phyloP scores from a whole-genome alignment of 495 filamentous ascomycete species.

The Hyphodiscus hymeniophilus region DNA sequence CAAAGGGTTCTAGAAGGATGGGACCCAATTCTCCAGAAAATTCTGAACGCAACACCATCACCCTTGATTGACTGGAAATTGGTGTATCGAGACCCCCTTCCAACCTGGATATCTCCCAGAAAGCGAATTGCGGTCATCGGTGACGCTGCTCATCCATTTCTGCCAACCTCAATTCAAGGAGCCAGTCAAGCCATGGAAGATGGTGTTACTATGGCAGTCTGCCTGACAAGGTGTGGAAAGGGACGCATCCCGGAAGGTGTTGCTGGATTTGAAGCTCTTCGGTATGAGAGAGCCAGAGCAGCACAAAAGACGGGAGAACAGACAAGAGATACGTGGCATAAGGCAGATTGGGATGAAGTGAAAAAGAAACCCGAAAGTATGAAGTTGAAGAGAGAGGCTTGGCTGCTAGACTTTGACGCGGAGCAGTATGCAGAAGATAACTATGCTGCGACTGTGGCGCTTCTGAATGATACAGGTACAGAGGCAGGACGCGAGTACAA shows the following conservation, averaged over 20 bases:
- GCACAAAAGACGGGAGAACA: slow-evolving; percentile 52
- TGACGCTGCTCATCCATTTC: slow-evolving; percentile 66
- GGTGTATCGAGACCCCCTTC: slow-evolving; percentile 60
- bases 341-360: slow-evolving; percentile 48
- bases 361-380: slow-evolving; percentile 51
- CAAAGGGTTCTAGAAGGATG: slow-evolving; percentile 26
- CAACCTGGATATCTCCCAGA: slow-evolving; percentile 52
- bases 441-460: slow-evolving; percentile 21
- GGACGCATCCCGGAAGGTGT: slow-evolving; percentile 35
- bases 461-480: slow-evolving; percentile 2
- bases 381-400: slow-evolving; percentile 45
- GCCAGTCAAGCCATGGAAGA: slow-evolving; percentile 70
- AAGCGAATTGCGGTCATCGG: slow-evolving; percentile 56
- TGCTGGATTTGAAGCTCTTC: slow-evolving; percentile 37
- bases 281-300: slow-evolving; percentile 44
- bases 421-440: slow-evolving; percentile 49
- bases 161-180: slow-evolving; percentile 65
- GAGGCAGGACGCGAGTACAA: slow-evolving; percentile 1
- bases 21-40: slow-evolving; percentile 36
- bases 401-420: slow-evolving; percentile 54
- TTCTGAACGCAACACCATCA: slow-evolving; percentile 37
- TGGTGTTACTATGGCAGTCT: slow-evolving; percentile 56
- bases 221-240: slow-evolving; percentile 38
- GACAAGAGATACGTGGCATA: slow-evolving; percentile 54
- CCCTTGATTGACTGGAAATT: slow-evolving; percentile 64